These are phyloP conservation scores for Phoma herbarum DNA, from an alignment of 2,329 filamentous ascomycete species.

Conservation along the genomic window DNA sequence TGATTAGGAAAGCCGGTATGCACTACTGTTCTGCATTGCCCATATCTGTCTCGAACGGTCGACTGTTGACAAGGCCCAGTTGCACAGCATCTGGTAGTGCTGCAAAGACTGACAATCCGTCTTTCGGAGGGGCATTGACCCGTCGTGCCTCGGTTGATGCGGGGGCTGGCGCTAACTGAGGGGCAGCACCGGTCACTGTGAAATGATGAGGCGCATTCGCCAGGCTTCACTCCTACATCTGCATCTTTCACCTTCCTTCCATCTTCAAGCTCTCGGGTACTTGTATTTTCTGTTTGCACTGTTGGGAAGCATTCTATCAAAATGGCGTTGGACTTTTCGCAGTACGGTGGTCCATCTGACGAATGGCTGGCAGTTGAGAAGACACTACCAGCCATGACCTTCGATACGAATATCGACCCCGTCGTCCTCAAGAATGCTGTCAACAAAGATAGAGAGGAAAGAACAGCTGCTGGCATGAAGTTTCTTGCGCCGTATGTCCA, in stretches of 20 bases:
- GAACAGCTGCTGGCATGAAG: constrained; percentile 31
- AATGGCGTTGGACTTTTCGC: constrained; percentile 37
- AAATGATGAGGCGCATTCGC: neutral
- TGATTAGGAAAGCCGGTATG: constrained; percentile 7
- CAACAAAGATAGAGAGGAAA: constrained; percentile 35
- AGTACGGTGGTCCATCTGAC: constrained; percentile 43
- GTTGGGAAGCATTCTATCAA: neutral
- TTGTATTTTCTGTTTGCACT: neutral
- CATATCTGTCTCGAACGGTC: neutral
- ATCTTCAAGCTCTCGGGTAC: neutral
- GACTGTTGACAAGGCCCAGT: neutral
- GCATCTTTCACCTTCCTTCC: neutral
- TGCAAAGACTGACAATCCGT: neutral
- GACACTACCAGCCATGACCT: constrained; percentile 34
- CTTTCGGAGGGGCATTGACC: neutral
- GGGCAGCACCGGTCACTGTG: constrained; percentile 7
- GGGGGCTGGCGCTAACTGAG: constrained; percentile 24
- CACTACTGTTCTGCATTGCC: neutral
- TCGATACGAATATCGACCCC: constrained; percentile 34
- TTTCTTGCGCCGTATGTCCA: constrained; percentile 35
- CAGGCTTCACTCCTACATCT: neutral
- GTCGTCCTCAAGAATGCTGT: constrained; percentile 25
- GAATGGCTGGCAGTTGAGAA: constrained; percentile 48
- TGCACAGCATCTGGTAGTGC: neutral
- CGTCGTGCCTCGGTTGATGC: constrained; percentile 22